Conservation (phyloP, 2,329 filamentous ascomycete species). For the Biscogniauxia sp. region DNA sequence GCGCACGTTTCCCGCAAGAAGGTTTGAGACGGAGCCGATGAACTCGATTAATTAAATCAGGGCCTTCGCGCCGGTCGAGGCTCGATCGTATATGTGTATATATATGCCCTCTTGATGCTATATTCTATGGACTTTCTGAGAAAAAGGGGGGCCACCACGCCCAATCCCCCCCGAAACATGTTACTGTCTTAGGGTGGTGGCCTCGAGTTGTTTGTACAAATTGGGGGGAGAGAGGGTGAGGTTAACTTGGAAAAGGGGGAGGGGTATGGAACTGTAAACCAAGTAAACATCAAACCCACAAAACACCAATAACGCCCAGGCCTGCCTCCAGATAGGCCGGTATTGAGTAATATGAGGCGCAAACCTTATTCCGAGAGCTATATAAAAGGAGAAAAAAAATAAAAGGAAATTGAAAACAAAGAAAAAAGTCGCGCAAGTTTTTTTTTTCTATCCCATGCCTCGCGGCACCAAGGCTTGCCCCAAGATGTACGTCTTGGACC, state of each 20-base stretch:
- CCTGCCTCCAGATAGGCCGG: too few relatives aligned
- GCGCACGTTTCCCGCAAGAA: too few relatives aligned
- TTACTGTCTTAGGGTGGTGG: not conserved
- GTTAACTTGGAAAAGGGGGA: not conserved
- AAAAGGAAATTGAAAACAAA: too few relatives aligned
- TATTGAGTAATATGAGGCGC: too few relatives aligned
- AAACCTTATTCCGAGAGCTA: not conserved
- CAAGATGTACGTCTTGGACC: conserved; percentile 25
- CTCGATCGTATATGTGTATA: not conserved
- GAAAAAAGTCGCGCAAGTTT: not conserved
- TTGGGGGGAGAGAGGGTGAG: too few relatives aligned
- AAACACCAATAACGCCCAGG: too few relatives aligned
- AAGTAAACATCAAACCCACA: too few relatives aligned
- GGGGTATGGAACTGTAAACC: not conserved
- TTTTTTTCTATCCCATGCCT: conserved; percentile 16
- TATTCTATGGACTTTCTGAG: not conserved
- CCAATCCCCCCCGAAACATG: not conserved
- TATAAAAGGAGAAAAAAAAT: not conserved
- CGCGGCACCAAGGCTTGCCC: conserved; percentile 25
- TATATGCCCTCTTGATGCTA: not conserved
- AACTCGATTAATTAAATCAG: not conserved
- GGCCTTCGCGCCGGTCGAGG: not conserved
- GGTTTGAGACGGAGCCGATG: not conserved
- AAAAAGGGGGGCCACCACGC: not conserved
- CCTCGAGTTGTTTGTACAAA: not conserved